A percentile compares a stretch with the other conserved stretches of the same genome.
Evolutionary conservation across 345 rosid species (phyloP).

Genomic region (Turritis glabra): DNA sequence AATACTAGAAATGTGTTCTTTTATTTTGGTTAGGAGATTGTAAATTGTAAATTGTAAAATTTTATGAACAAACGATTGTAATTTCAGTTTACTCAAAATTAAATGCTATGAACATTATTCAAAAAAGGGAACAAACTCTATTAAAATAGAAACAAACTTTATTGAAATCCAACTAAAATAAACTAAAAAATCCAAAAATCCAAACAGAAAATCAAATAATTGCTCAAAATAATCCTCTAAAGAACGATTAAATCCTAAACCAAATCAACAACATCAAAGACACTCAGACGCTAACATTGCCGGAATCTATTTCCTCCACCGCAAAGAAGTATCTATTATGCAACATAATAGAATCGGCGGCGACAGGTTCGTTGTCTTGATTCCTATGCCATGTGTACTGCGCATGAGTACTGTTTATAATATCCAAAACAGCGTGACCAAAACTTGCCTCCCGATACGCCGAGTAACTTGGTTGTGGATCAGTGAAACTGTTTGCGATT

Average conservation of each 20-base stretch:
- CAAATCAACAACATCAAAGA: neutral
- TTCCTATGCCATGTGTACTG: slow-evolving; percentile 57
- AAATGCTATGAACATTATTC: neutral
- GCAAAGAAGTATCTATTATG: slow-evolving; percentile 35
- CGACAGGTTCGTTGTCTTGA: slow-evolving; percentile 50
- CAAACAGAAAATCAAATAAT: neutral
- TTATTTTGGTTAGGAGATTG: too few relatives aligned
- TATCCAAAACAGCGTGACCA: slow-evolving; percentile 57
- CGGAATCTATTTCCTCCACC: neutral
- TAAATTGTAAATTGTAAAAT: neutral
- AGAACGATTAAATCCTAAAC: neutral
- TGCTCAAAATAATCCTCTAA: neutral
- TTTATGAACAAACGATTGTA: neutral
- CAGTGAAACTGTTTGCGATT: slow-evolving; percentile 41
- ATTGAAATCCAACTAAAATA: neutral
- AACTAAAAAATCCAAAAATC: neutral
- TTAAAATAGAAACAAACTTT: neutral
- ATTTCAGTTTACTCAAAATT: neutral
- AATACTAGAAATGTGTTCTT: too few relatives aligned
- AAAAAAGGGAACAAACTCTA: neutral
- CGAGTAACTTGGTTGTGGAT: slow-evolving; percentile 56
- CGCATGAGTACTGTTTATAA: slow-evolving; percentile 53
- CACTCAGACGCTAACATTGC: neutral
- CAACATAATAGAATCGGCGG: slow-evolving; percentile 44
- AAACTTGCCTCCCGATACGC: slow-evolving; percentile 62